Evolutionary conservation across 2,329 filamentous ascomycete species (phyloP), one percentile per base, ranked within the genome.

Genomic region (Piedraia hortae): DNA sequence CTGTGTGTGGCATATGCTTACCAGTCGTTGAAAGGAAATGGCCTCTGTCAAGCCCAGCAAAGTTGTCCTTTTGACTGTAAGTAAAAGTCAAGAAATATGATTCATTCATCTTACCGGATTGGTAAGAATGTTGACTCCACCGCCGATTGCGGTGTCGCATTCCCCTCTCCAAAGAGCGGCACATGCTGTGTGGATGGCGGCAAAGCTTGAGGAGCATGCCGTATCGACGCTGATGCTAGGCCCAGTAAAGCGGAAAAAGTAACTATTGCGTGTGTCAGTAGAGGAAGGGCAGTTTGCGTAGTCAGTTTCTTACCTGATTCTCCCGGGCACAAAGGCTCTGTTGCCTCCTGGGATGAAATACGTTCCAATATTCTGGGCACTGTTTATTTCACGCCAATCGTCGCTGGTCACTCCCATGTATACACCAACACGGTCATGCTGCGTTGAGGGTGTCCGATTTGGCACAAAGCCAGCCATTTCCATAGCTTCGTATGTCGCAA

Each of bases 321-420:
- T 19, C n/a, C 11, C 38, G 4, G 37, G 35, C 14, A 18, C 31
- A 22, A 39, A 40, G 2, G 35, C 36, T 8, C 37, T 24, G 19
- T 28, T 28, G 6, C 32, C 33, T 10, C 36, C 36, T 3, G 31
- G 16, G 8, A 34, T 30, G 15, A 21, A 31, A 21, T 40, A 37
- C 4, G 34, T 38, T 10, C 24, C 25, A 20, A 41, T 24, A 9
- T 35, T 27, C 24, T 42, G 38, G 3, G 16, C 31, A 5, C 19
- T 16, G 19, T 38, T 41, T 18, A 33, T 27, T 18, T 40, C 38
- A 2, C 32, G 29, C 14, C 26, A 42, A 23, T 48, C 45, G 21
- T 47, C 34, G 20, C 26, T 34, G 4, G 38, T 32, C 19, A 34
- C 30, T n/a, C 45, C 44, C 26, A 35, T 42, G 27, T 34, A 47